Base-by-base conservation (phyloP, 1,139 yeast genomes). In the Saccharomyces hybrid region DNA sequence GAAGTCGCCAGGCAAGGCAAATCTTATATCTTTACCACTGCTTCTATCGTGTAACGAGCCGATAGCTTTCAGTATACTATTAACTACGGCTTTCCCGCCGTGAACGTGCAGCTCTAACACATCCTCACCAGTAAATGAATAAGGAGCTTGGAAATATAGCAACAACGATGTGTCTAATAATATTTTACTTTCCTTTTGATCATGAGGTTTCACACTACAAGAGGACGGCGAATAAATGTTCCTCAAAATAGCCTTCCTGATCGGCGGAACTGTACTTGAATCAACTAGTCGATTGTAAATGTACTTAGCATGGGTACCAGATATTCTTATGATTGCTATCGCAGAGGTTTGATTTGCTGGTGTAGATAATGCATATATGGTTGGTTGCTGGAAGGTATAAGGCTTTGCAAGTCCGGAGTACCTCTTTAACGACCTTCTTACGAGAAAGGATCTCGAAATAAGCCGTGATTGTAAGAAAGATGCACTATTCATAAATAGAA, bases 101-200 rank as follows among this genome's bases (percentile, higher is more conserved):
- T 93, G 99, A 1, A 88, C 70, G 66, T 93, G 98, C 19, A 93
- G 69, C 64, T 93, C 99, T 13, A 91, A 73, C 32, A 86, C 64
- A 63, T 93, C 97, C 70, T 93, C 98, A 0, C 99, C 99, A 0
- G 98, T 93, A 64, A 86, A 95, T 0, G 97, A 85, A n/a, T 76
- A 74, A 0, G 98, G 98, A 1, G 79, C 80, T 25, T 80, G 70
- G 70, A 91, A 90, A 63, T 73, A 86, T 1, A 90, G 63, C 0
- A 87, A 76, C 25, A 93, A 70, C 0, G 97, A 88, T 60, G 87
- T 86, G 70, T 93, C 99, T 3, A 93, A 71, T 1, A 88, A 62
- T 1, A 67, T 58, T 0, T 70, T 67, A 0, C 71, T 58, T 1
- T 63, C 47, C 3, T 50, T 14, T 32, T 34, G 14, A 14, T n/a